Evolutionary conservation across 2,329 filamentous ascomycete genomes (phyloP).

Genomic region (Zasmidium citrigriseum): DNA sequence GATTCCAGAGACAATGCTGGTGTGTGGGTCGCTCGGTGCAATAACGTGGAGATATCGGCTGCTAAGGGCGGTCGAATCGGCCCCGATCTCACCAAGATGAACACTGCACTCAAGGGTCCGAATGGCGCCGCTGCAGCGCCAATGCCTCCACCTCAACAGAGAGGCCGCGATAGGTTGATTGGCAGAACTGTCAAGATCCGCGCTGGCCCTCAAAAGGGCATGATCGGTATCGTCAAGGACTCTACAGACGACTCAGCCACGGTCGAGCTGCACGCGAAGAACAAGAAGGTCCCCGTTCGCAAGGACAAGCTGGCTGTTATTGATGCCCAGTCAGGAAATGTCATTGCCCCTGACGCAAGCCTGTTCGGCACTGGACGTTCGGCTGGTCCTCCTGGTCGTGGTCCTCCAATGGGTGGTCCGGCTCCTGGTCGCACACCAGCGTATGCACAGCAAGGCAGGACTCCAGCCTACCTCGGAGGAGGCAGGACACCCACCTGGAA

Average conservation of each 20-base stretch:
- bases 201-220: constrained; percentile 86
- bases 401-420: constrained; percentile 52
- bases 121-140: constrained; percentile 53
- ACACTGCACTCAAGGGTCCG: constrained; percentile 74
- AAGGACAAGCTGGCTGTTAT: constrained; percentile 83
- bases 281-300: constrained; percentile 81
- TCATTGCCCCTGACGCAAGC: constrained; percentile 64
- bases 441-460: constrained; percentile 57
- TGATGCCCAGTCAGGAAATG: constrained; percentile 73
- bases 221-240: constrained; percentile 94
- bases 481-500: constrained; percentile 54
- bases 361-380: constrained; percentile 21
- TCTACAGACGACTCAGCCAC: constrained; percentile 82
- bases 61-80: constrained; percentile 85
- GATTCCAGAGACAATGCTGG: constrained; percentile 82
- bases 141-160: constrained; percentile 70
- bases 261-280: constrained; percentile 92
- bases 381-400: constrained; percentile 18
- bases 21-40: constrained; percentile 83
- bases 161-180: constrained; percentile 79
- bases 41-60: constrained; percentile 86
- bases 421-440: constrained; percentile 58
- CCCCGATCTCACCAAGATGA: constrained; percentile 86
- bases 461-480: constrained; percentile 45
- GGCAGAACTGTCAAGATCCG: constrained; percentile 89